Conservation (phyloP, 441 rosid species). For the Corymbia calophylla region DNA sequence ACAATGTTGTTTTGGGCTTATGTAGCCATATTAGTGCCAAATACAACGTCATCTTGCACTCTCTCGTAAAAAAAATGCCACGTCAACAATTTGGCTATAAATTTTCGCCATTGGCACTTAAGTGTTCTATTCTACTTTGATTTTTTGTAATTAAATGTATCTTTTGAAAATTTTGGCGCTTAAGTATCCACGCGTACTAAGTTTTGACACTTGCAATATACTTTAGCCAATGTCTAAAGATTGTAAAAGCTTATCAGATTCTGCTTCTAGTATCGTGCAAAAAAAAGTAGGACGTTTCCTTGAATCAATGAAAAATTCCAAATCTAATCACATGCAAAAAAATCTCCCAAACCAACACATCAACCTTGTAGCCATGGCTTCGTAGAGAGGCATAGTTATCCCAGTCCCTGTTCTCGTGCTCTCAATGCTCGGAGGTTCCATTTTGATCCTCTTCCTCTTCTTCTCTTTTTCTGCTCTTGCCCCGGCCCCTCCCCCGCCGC, state of each 20-base stretch:
- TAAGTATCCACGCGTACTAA: too few species aligned
- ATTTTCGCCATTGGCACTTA: too few species aligned
- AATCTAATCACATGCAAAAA: not conserved
- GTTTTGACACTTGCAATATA: too few species aligned
- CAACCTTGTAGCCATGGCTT: conserved; percentile 4
- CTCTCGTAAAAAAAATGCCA: too few species aligned
- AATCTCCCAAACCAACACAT: not conserved
- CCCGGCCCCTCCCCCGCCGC: conserved; percentile 13
- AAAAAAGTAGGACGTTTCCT: not conserved
- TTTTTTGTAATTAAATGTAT: too few species aligned
- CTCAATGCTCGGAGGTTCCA: conserved; percentile 40
- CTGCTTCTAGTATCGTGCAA: not conserved
- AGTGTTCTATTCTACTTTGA: too few species aligned
- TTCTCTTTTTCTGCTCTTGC: conserved; percentile 58
- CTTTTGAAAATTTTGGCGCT: too few species aligned
- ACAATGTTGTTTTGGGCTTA: too few species aligned
- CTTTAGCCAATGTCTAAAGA: not conserved
- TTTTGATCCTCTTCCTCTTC: conserved; percentile 54
- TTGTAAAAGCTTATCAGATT: not conserved
- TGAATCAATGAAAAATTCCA: not conserved
- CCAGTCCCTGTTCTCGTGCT: conserved; percentile 56
- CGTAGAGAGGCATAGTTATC: conserved; percentile 60
- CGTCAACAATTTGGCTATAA: too few species aligned
- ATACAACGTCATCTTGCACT: too few species aligned
- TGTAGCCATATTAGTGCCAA: too few species aligned